phyloP scores from a whole-genome alignment of 2,329 filamentous ascomycete species.

The Elsinoe ampelina region DNA sequence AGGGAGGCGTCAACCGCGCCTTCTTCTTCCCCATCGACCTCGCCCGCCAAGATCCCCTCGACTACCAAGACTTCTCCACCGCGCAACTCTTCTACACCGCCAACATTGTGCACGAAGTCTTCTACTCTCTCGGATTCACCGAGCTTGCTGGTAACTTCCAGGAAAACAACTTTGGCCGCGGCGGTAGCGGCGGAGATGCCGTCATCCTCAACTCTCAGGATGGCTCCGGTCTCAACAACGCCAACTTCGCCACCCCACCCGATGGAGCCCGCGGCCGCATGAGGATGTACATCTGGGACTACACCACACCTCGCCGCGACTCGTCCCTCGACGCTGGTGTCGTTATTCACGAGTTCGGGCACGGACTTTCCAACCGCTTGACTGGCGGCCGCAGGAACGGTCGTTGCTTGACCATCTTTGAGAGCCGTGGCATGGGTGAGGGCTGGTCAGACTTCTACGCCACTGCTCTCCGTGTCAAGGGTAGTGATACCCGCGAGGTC shows the following conservation, averaged over 20 bases:
- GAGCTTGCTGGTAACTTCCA: conserved; percentile 54
- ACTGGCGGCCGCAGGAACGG: conserved; percentile 50
- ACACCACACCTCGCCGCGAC: conserved; percentile 42
- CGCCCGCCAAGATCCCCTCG: neutral
- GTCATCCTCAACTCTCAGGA: conserved; percentile 31
- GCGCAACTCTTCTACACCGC: conserved; percentile 53
- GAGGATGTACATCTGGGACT: conserved; percentile 51
- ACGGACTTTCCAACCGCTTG: conserved; percentile 46
- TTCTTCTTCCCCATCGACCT: conserved; percentile 10
- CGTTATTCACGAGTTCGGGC: conserved; percentile 51
- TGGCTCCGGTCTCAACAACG: conserved; percentile 50
- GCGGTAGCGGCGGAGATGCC: conserved; percentile 42
- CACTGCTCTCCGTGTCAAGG: conserved; percentile 41
- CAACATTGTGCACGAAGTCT: conserved; percentile 51
- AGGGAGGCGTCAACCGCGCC: conserved; percentile 6
- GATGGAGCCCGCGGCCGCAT: conserved; percentile 46
- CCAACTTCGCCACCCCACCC: conserved; percentile 47
- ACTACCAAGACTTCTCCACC: conserved; percentile 40
- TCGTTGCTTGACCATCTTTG: conserved; percentile 38
- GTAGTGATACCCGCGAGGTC: conserved; percentile 36
- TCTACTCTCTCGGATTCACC: conserved; percentile 49
- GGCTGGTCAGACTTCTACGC: conserved; percentile 52
- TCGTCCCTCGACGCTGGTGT: conserved; percentile 52
- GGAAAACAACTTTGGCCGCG: conserved; percentile 45
- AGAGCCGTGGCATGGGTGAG: conserved; percentile 50